Conservation (phyloP, 2,329 filamentous ascomycete species). For the Albifimbria verrucaria region DNA sequence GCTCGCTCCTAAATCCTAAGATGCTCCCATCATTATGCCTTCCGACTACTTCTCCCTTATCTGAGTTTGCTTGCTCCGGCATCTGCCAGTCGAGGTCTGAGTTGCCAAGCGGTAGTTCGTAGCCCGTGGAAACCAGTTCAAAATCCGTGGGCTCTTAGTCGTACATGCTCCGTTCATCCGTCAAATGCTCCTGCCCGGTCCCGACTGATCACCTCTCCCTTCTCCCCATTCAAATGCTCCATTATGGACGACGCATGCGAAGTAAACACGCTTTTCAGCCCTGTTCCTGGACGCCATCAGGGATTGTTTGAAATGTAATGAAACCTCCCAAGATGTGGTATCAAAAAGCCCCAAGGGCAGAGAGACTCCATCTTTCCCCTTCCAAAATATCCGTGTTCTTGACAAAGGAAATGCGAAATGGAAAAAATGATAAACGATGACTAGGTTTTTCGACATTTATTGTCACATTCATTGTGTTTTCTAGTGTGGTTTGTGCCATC, state of each 20-base stretch:
- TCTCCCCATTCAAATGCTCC: background rate
- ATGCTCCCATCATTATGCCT: background rate
- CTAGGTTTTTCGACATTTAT: slow-evolving; percentile 21
- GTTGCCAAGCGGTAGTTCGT: background rate
- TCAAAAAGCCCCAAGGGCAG: background rate
- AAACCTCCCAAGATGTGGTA: background rate
- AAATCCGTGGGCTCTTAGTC: slow-evolving; percentile 22
- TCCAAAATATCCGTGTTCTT: slow-evolving; percentile 27
- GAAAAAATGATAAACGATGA: slow-evolving; percentile 3
- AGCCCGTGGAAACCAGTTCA: slow-evolving; percentile 1
- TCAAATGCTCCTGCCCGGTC: slow-evolving; percentile 8
- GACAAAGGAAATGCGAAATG: slow-evolving; percentile 20
- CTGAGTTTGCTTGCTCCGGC: background rate
- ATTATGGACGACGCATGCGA: background rate
- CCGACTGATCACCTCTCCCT: background rate
- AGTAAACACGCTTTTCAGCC: slow-evolving; percentile 1
- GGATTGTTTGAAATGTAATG: slow-evolving; percentile 7
- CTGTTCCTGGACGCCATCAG: background rate
- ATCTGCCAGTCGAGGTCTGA: background rate
- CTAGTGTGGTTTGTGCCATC: background rate
- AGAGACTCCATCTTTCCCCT: slow-evolving; percentile 22
- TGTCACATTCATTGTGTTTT: slow-evolving; percentile 10
- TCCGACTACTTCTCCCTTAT: background rate
- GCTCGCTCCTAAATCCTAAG: background rate
- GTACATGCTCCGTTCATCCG: slow-evolving; percentile 23